Base-by-base conservation (phyloP, 768 basidiomycete species). In the Exsudoporus frostii region DNA sequence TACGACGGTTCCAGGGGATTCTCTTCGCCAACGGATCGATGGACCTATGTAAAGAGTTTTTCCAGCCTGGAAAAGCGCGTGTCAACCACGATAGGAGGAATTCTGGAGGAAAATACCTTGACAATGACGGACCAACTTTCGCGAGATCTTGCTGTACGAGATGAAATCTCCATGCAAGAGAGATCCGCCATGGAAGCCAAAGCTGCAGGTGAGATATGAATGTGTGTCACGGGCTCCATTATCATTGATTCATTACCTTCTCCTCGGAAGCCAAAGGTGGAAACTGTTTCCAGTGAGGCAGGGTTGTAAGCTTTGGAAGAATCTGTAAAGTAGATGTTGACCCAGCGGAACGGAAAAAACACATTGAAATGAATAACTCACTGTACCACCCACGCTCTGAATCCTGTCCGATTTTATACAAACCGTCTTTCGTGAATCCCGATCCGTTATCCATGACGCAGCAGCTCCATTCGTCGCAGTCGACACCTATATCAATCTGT, bases 251-350 rank as follows among this genome's bases (percentile, higher is more conserved):
- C 22, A 54, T 56, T 61, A 90, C 94, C 93, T 88, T 98, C 95
- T 34, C 95, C 94, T 60, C 95, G 83, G 72, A 92, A 96, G 0
- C 95, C 94, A 72, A 93, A 95, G 3, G 88, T 87, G 14, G 79
- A 76, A 37, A 79, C 60, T 4, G 77, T 70, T 50, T 78, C 77
- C 48, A 86, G 64, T 1, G 79, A 76, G 45, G 76, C 74, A 36
- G 74, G 67, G 1, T 72, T 70, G 65, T 86, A 84, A 22, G 77
- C 75, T 69, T 93, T 93, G 5, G 90, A 92, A 5, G 88, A 86
- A 54, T 77, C 90, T 92, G 64, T 30, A 48, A 41, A 15, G 40
- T 13, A 19, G 50, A 20, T 19, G 37, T 51, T 41, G 41, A 24
- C n/a, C 10, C 22, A 32, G 15, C 20, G n/a, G 24, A 25, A 33